A percentile compares a stretch with the other conserved stretches of the same genome.
These are phyloP conservation scores for Komagataella ulmi DNA, from an alignment of 805 yeast species.

Conservation along the genomic window DNA sequence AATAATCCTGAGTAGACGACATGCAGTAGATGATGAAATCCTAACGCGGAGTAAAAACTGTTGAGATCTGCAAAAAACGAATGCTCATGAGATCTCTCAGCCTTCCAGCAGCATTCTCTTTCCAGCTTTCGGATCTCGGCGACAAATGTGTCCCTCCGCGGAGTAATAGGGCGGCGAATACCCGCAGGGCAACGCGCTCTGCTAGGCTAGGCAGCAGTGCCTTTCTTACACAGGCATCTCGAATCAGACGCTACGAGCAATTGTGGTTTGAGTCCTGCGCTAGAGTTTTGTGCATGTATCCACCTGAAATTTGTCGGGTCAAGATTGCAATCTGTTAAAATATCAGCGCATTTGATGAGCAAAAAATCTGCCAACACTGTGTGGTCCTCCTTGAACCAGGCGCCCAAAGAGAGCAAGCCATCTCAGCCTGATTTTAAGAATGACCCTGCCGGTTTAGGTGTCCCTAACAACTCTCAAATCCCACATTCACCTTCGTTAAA, in stretches of 20 bases:
- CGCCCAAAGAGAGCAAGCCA: not conserved
- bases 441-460: not conserved
- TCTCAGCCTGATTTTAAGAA: not conserved
- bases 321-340: not conserved
- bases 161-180: not conserved
- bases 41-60: not conserved
- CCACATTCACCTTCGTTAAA: not conserved
- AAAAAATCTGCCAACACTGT: not conserved
- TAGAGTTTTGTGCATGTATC: not conserved
- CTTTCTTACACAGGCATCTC: not conserved
- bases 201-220: not conserved
- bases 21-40: not conserved
- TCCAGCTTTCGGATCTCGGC: not conserved
- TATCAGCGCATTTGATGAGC: not conserved
- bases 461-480: not conserved
- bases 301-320: not conserved
- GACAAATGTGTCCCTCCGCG: not conserved
- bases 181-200: not conserved
- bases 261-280: not conserved
- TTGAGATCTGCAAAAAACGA: not conserved
- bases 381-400: not conserved
- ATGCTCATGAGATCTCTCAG: not conserved
- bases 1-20: constrained; percentile 1
- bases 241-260: not conserved
- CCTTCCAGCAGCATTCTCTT: not conserved